A percentile compares a stretch with the other conserved stretches of the same genome.
phyloP scores from a whole-genome alignment of 2,329 filamentous ascomycete species.

The Microsporum ferrugineum region DNA sequence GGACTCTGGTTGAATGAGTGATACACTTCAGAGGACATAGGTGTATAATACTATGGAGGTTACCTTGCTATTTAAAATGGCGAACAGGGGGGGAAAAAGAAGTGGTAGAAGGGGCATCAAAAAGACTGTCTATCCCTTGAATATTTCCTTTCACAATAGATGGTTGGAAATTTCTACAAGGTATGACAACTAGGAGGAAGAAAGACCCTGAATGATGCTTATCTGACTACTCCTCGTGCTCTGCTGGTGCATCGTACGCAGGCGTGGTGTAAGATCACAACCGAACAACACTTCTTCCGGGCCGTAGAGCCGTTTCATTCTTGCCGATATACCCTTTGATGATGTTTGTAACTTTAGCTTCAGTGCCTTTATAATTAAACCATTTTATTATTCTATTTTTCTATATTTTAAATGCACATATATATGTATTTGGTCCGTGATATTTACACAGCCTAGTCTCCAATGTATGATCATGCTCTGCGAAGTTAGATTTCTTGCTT shows the following conservation, averaged over 20 bases:
- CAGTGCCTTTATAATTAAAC: background rate
- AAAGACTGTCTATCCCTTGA: background rate
- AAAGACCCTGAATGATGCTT: background rate
- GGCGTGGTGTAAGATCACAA: background rate
- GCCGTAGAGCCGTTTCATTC: background rate
- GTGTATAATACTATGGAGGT: background rate
- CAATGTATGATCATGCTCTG: background rate
- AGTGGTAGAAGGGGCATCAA: background rate
- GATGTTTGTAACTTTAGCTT: background rate
- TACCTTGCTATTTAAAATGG: background rate
- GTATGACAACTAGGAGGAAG: background rate
- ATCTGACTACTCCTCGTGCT: background rate
- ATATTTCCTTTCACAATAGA: background rate
- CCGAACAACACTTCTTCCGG: background rate
- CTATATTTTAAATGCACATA: background rate
- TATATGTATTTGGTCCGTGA: background rate
- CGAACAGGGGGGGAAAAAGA: conserved; percentile 3
- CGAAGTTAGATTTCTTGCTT: background rate
- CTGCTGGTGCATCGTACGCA: background rate
- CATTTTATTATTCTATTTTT: background rate
- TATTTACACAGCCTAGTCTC: background rate
- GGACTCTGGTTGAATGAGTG: background rate
- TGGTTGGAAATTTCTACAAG: background rate
- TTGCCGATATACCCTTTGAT: background rate
- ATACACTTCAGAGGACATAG: background rate